Evolutionary conservation across 257 asterid genomes (phyloP), one percentile per base, ranked within the genome.

Genomic region (Echites panduratus): DNA sequence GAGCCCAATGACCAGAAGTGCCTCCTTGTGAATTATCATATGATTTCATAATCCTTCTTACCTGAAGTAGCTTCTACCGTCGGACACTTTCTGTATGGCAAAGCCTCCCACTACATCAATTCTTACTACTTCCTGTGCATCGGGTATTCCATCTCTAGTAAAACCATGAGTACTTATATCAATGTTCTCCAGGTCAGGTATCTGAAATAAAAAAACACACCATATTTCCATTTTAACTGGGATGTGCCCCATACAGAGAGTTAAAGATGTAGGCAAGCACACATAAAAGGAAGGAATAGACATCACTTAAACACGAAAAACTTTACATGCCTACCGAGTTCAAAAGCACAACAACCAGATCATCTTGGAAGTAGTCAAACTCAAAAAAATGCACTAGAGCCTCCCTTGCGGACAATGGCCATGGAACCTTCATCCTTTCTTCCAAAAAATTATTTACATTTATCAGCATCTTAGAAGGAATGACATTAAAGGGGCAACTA

Each of bases 391-490:
- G 97, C 43, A 86, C 1, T 19, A 91, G 61, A 58, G 79, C 97
- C 84, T 94, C 99, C 82, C 99, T 85, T 77, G 90, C 72, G 72
- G 98, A 86, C 79, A 94, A 61, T 75, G 99, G 99, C 99, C 97
- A 87, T 50, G 98, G 82, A 76, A 88, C 83, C 90, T 88, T 91
- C 96, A 89, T 88, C 88, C 99, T 94, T 87, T 82, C 97, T 86
- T 93, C 85, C 97, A 82, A 90, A 82, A 74, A 85, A 78, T 73
- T 73, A 59, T 49, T 73, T 49, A 83, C 56, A 73, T 40, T 29
- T 70, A 79, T 92, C 87, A 85, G 70, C 62, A 83, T 56, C 75
- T 66, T 32, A 8, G 41, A 64, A 71, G 32, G 70, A 41, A 66
- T 24, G 65, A 69, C 76, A 77, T 69, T 27, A 13, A 68, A 17